Evolutionary conservation across 2,329 filamentous ascomycete genomes (phyloP).

Genomic region (Diplocarpon rosae): DNA sequence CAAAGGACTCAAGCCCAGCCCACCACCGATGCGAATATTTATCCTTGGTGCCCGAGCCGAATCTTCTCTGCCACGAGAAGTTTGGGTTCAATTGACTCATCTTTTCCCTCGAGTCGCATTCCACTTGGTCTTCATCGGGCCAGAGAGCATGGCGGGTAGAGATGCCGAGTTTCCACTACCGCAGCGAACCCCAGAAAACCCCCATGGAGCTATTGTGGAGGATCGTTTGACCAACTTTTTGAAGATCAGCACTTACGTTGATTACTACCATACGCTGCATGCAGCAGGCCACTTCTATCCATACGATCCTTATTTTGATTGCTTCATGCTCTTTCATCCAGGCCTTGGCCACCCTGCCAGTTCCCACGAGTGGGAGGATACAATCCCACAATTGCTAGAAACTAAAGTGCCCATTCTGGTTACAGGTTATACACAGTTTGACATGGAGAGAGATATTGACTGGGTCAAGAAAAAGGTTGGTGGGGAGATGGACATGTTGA

Average conservation of each 20-base stretch:
- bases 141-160: conserved; percentile 90
- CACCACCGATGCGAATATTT: conserved; percentile 85
- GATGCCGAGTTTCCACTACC: conserved; percentile 89
- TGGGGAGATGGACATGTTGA: conserved; percentile 83
- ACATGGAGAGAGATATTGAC: conserved; percentile 85
- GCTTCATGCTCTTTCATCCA: conserved; percentile 93
- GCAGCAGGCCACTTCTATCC: conserved; percentile 83
- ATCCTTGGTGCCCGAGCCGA: conserved; percentile 93
- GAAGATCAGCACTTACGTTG: conserved; percentile 96
- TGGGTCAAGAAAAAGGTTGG: conserved; percentile 79
- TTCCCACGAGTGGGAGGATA: conserved; percentile 88
- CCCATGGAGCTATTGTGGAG: conserved; percentile 89
- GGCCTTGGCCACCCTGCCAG: conserved; percentile 90
- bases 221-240: conserved; percentile 78
- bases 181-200: conserved; percentile 71
- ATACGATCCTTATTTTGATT: conserved; percentile 97
- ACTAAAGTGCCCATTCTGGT: conserved; percentile 92
- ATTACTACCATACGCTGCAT: conserved; percentile 96
- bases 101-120: conserved; percentile 88
- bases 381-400: conserved; percentile 78
- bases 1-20: conserved; percentile 69
- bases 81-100: conserved; percentile 89
- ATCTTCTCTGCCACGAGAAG: conserved; percentile 84
- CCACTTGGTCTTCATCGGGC: conserved; percentile 88
- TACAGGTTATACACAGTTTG: conserved; percentile 91